Conservation (phyloP, 305 asterid species). For the Ruellia speciosa region DNA sequence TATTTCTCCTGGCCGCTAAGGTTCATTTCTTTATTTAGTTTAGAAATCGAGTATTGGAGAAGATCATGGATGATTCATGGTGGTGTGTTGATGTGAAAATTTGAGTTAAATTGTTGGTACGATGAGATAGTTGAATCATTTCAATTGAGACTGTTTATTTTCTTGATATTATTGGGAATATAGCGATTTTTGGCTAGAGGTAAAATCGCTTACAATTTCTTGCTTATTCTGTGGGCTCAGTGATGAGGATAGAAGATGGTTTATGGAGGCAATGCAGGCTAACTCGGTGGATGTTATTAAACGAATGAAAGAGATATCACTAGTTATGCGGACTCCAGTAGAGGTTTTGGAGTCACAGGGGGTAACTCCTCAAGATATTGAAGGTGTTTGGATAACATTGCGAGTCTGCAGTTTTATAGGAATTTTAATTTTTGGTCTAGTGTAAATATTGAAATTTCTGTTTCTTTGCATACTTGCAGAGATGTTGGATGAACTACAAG, state of each 20-base stretch:
- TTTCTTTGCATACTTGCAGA: conserved; percentile 29
- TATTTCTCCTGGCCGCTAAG: neutral
- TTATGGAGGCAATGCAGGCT: conserved; percentile 93
- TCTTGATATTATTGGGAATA: conserved; percentile 8
- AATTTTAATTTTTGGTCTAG: neutral
- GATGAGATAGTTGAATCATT: neutral
- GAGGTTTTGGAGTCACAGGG: conserved; percentile 86
- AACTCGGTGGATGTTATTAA: conserved; percentile 66
- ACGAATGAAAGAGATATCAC: conserved; percentile 81
- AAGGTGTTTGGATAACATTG: conserved; percentile 35
- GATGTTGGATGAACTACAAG: conserved; percentile 89
- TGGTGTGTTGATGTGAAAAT: neutral
- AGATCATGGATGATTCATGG: conserved; percentile 3
- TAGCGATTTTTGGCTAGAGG: neutral
- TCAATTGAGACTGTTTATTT: neutral
- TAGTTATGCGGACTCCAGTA: conserved; percentile 80
- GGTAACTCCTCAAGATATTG: conserved; percentile 70
- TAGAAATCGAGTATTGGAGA: neutral
- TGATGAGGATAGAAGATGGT: conserved; percentile 89
- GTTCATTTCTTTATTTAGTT: neutral
- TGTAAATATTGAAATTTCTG: neutral
- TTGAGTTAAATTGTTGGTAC: neutral
- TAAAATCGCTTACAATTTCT: neutral
- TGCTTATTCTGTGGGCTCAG: conserved; percentile 27
- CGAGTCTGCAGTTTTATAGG: neutral